A percentile compares a stretch with the other conserved stretches of the same genome.
These are phyloP conservation scores for Veloporphyrellus conicus DNA, from an alignment of 1,284 basidiomycete species.

Conservation along the genomic window DNA sequence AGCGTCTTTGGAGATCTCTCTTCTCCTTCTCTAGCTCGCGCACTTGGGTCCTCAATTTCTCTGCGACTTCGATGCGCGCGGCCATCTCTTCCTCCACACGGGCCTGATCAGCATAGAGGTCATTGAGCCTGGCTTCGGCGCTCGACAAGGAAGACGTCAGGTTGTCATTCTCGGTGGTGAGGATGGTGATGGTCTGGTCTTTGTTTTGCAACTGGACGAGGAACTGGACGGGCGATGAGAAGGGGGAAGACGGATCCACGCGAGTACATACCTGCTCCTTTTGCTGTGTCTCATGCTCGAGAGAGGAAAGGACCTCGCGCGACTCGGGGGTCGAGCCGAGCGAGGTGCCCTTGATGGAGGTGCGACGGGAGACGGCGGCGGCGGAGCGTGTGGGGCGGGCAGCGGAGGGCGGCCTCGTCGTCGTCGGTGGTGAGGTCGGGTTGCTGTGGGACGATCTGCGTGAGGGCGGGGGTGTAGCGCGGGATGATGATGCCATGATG, in stretches of 20 bases:
- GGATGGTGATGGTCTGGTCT: conserved; percentile 58
- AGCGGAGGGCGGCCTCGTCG: conserved; percentile 39
- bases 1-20: conserved; percentile 69
- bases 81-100: conserved; percentile 73
- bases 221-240: conserved; percentile 44
- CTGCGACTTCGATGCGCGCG: conserved; percentile 71
- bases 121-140: conserved; percentile 65
- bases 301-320: conserved; percentile 53
- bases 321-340: conserved; percentile 37
- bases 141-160: conserved; percentile 58
- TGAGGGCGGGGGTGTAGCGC: conserved; percentile 44
- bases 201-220: conserved; percentile 72
- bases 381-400: conserved; percentile 46
- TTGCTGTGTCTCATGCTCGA: conserved; percentile 72
- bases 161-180: conserved; percentile 60
- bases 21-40: conserved; percentile 81
- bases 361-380: conserved; percentile 45
- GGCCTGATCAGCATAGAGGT: conserved; percentile 73
- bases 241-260: not conserved
- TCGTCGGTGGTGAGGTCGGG: conserved; percentile 34
- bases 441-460: conserved; percentile 34
- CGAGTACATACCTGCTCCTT: conserved; percentile 63
- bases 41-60: conserved; percentile 71
- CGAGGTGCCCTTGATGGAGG: conserved; percentile 44
- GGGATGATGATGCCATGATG: conserved; percentile 30